phyloP scores from a whole-genome alignment of 106 monocot species.

The Hemerocallis citrina region DNA sequence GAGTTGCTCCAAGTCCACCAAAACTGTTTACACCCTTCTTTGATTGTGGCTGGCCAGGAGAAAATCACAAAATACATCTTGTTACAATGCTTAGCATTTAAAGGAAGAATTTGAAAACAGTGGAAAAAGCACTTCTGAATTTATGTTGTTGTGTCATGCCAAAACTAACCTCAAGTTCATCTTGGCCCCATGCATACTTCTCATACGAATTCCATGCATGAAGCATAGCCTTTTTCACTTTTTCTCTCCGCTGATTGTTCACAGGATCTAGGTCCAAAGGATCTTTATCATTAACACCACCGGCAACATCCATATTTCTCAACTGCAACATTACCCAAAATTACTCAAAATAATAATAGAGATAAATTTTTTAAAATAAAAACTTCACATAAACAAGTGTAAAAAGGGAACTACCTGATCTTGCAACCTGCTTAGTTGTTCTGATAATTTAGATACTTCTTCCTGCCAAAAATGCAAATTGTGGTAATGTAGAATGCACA shows the following conservation, averaged over 20 bases:
- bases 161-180: constrained; percentile 43
- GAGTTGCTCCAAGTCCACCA: constrained; percentile 93
- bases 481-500: no score
- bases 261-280: constrained; percentile 43
- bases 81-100: not conserved
- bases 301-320: constrained; percentile 18
- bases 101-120: constrained; percentile 48
- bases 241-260: constrained; percentile 66
- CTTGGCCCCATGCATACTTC: constrained; percentile 89
- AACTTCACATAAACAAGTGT: no score
- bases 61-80: not conserved
- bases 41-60: constrained; percentile 68
- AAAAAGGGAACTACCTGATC: constrained; percentile 65
- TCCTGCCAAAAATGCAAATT: constrained; percentile 29
- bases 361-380: not conserved
- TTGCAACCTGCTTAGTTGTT: constrained; percentile 35
- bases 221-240: constrained; percentile 93
- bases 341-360: not conserved
- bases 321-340: constrained; percentile 24
- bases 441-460: constrained; percentile 45
- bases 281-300: constrained; percentile 21
- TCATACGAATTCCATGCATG: constrained; percentile 97
- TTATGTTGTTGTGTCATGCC: not conserved
- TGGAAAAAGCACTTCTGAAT: constrained; percentile 22
- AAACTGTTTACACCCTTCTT: constrained; percentile 87